Evolutionary conservation across 176 grass and related monocot genomes (phyloP).

Genomic region (Tillandsia leiboldiana): DNA sequence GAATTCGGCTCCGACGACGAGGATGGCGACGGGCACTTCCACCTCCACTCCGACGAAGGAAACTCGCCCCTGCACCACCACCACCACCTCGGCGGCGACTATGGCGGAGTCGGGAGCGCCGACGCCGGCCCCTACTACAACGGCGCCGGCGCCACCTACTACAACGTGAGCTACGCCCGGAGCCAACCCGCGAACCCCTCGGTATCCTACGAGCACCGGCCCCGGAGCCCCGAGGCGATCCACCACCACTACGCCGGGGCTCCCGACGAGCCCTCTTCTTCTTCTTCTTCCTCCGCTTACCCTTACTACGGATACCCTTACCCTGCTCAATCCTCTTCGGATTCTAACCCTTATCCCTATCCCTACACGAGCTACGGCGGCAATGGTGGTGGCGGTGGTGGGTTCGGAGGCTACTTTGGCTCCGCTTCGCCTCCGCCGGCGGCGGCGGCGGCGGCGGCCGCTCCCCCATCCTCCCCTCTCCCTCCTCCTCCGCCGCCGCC

Average conservation of each 20-base stretch:
- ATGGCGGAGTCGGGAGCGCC: no score
- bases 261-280: slow-evolving; percentile 19
- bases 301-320: slow-evolving; percentile 33
- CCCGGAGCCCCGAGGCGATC: slow-evolving; percentile 25
- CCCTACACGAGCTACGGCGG: slow-evolving; percentile 26
- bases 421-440: not conserved
- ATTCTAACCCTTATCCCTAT: slow-evolving; percentile 36
- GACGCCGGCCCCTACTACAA: no score
- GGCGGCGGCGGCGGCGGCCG: not conserved
- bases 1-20: slow-evolving; percentile 29
- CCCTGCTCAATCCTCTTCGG: slow-evolving; percentile 39
- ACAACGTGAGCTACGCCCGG: slow-evolving; percentile 51
- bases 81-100: no score
- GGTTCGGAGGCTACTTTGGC: slow-evolving; percentile 30
- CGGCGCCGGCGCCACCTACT: slow-evolving; percentile 38
- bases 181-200: slow-evolving; percentile 39
- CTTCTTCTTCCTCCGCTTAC: slow-evolving; percentile 29
- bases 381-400: not conserved
- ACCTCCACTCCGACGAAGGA: slow-evolving; percentile 61
- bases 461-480: slow-evolving; percentile 24
- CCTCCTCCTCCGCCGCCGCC: slow-evolving; percentile 48
- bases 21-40: slow-evolving; percentile 27
- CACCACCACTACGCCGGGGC: slow-evolving; percentile 28
- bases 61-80: not conserved
- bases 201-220: slow-evolving; percentile 31